Percentiles rank a stretch among this genome's conserved stretches.
These are phyloP conservation scores for Coccomyxa sp. DNA, from an alignment of 139 green algal genomes.

Conservation along the genomic window DNA sequence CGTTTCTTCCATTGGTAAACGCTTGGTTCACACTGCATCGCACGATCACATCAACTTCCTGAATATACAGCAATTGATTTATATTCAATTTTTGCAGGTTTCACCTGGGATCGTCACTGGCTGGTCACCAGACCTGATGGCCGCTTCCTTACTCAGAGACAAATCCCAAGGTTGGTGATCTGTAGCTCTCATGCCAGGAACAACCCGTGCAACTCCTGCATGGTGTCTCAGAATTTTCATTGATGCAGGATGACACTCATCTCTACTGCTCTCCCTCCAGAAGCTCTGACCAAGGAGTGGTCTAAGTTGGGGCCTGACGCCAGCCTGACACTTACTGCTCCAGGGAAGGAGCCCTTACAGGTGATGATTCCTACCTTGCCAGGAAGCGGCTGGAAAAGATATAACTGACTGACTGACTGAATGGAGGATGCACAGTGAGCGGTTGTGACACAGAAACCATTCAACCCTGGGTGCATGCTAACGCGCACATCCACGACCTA, in stretches of 20 bases:
- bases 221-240: no score
- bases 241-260: slow-evolving; percentile 5
- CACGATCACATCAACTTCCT: not conserved
- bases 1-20: slow-evolving; percentile 10
- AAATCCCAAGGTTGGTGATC: slow-evolving; percentile 38
- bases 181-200: not conserved
- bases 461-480: no score
- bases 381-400: no score
- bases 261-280: not conserved
- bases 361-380: no score
- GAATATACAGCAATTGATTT: not conserved
- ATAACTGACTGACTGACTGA: no score
- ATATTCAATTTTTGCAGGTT: slow-evolving; percentile 9
- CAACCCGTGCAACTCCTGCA: not conserved
- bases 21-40: not conserved
- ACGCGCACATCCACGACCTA: no score
- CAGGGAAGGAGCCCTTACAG: not conserved
- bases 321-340: not conserved
- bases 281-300: slow-evolving; percentile 4
- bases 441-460: no score
- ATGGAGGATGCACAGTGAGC: no score
- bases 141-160: slow-evolving; percentile 54
- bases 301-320: not conserved
- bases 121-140: slow-evolving; percentile 40
- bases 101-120: slow-evolving; percentile 56